Evolutionary conservation across 495 filamentous ascomycete species (phyloP).

Genomic region (Geoglossum glabrum): DNA sequence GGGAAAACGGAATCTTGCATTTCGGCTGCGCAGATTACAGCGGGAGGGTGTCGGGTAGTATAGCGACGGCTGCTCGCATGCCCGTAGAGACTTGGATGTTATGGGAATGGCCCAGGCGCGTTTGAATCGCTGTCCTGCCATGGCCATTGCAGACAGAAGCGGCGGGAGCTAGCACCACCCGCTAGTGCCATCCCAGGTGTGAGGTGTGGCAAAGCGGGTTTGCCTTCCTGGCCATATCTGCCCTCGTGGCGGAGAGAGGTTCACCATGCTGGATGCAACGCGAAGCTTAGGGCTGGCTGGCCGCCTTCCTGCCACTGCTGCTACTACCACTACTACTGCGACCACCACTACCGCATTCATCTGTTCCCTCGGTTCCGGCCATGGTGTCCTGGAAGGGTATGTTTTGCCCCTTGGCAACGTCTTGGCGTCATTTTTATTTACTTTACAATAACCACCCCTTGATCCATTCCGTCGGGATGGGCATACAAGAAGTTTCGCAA

Average conservation of each 20-base stretch:
- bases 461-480: not conserved
- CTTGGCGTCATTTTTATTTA: not conserved
- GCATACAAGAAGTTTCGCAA: no score
- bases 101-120: not conserved
- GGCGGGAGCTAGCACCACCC: not conserved
- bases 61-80: not conserved
- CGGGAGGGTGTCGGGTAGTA: not conserved
- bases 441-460: not conserved
- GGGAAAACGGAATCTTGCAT: not conserved
- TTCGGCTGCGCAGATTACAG: not conserved
- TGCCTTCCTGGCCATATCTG: not conserved
- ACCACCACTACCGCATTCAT: not conserved
- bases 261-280: not conserved
- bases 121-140: not conserved
- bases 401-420: no score
- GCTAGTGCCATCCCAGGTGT: not conserved
- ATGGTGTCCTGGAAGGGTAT: no score
- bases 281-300: no score
- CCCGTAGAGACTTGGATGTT: not conserved
- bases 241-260: not conserved
- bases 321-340: not conserved
- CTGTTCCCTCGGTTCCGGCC: not conserved
- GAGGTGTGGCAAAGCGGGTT: not conserved
- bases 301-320: no score
- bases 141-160: not conserved